A percentile compares a stretch with the other conserved stretches of the same genome.
Conservation (phyloP, 495 filamentous ascomycete species). For the Penicillium canariense region DNA sequence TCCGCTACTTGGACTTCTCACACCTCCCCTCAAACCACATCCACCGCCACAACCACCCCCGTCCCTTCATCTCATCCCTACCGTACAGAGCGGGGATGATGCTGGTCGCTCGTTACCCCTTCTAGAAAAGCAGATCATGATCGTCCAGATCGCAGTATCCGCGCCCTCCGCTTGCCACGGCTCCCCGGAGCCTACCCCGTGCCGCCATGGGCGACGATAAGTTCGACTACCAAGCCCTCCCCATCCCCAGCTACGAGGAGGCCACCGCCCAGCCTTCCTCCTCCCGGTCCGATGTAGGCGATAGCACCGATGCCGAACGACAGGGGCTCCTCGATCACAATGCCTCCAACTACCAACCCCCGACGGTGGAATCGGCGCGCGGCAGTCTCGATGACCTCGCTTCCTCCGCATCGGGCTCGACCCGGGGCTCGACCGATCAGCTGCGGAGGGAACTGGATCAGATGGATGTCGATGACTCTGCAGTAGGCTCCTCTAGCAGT, state of each 20-base stretch:
- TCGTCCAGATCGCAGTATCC: slow-evolving; percentile 31
- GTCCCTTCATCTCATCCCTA: slow-evolving; percentile 8
- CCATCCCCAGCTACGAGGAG: slow-evolving; percentile 96
- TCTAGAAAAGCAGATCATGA: slow-evolving; percentile 42
- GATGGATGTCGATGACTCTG: slow-evolving; percentile 82
- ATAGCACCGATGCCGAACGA: slow-evolving; percentile 59
- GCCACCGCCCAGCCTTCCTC: slow-evolving; percentile 65
- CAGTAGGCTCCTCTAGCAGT: slow-evolving; percentile 36
- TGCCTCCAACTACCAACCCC: slow-evolving; percentile 60
- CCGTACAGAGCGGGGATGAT: slow-evolving; percentile 26
- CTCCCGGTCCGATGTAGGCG: slow-evolving; percentile 60
- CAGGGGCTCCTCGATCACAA: slow-evolving; percentile 53
- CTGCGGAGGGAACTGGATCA: slow-evolving; percentile 80
- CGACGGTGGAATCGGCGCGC: slow-evolving; percentile 70
- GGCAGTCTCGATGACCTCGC: slow-evolving; percentile 58
- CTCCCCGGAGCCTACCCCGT: slow-evolving; percentile 35
- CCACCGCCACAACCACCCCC: neutral
- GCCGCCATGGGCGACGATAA: slow-evolving; percentile 58
- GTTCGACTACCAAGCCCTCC: slow-evolving; percentile 62
- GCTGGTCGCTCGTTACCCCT: slow-evolving; percentile 33
- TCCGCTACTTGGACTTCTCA: slow-evolving; percentile 1
- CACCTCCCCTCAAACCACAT: slow-evolving; percentile 1
- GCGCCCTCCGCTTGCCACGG: slow-evolving; percentile 31
- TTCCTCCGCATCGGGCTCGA: slow-evolving; percentile 41
- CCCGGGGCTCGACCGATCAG: slow-evolving; percentile 52